Conservation (phyloP, 2,329 filamentous ascomycete genomes). For the Pestalotiopsis sp. region DNA sequence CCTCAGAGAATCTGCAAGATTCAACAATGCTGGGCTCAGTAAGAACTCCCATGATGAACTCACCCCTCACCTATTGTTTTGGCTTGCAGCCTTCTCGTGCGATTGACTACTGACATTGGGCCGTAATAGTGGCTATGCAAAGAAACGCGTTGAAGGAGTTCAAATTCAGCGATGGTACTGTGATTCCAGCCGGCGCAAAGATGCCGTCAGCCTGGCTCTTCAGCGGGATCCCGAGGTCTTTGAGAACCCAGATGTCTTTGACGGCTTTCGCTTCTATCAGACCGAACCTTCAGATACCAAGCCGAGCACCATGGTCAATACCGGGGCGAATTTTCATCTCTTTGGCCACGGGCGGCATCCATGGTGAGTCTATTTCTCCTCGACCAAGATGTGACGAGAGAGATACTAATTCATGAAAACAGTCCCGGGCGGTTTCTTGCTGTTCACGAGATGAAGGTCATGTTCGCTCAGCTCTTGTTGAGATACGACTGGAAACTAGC, state of each 20-base stretch:
- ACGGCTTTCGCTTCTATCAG: conserved; percentile 15
- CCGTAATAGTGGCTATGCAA: conserved; percentile 14
- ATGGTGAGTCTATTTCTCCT: background rate
- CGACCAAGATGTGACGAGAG: background rate
- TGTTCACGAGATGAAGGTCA: conserved; percentile 16
- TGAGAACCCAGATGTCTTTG: conserved; percentile 14
- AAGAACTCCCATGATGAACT: background rate
- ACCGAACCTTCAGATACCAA: background rate
- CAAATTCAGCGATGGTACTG: conserved; percentile 14
- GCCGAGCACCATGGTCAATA: conserved; percentile 13
- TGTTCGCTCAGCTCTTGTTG: conserved; percentile 13
- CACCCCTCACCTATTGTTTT: background rate
- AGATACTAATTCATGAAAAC: background rate
- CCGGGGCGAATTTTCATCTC: conserved; percentile 13
- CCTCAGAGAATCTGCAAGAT: conserved; percentile 13
- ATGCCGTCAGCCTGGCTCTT: conserved; percentile 6
- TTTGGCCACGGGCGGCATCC: conserved; percentile 16
- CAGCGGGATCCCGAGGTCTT: conserved; percentile 14
- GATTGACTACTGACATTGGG: background rate
- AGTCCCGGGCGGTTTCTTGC: conserved; percentile 15
- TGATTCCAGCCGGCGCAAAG: conserved; percentile 13
- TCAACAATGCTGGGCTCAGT: conserved; percentile 15
- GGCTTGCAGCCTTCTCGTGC: background rate
- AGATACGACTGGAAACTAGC: conserved; percentile 13
- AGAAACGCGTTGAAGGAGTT: conserved; percentile 16